Percentiles rank a stretch among this genome's conserved stretches.
phyloP scores from a whole-genome alignment of 1,139 yeast genomes.

The Taphrina pruni region DNA sequence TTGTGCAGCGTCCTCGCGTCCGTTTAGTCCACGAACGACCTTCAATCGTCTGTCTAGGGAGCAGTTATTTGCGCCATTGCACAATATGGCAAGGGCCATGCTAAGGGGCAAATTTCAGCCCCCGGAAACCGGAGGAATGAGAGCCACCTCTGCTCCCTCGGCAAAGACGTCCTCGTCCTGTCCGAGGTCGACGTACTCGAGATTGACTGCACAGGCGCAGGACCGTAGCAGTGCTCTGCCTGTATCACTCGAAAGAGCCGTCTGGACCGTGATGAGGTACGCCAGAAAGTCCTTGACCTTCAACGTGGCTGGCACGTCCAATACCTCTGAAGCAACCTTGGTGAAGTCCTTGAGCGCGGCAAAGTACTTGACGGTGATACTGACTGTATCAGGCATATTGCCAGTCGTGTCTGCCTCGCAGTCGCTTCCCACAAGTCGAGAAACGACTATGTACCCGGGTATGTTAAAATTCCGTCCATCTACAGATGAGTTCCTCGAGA shows the following conservation, averaged over 20 bases:
- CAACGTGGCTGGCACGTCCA: conserved; percentile 9
- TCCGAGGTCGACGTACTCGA: conserved; percentile 29
- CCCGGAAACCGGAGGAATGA: conserved; percentile 39
- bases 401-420: neutral
- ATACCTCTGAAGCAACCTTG: neutral
- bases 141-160: conserved; percentile 33
- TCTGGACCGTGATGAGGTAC: neutral
- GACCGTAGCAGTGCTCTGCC: conserved; percentile 4
- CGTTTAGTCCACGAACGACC: neutral
- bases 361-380: conserved; percentile 10
- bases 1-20: neutral
- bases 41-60: too few relatives aligned
- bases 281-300: conserved; percentile 12
- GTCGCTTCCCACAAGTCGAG: too few relatives aligned
- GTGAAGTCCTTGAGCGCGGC: conserved; percentile 34
- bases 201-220: conserved; percentile 36
- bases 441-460: too few relatives aligned
- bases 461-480: too few relatives aligned
- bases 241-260: conserved; percentile 1
- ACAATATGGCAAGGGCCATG: too few relatives aligned
- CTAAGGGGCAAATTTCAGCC: neutral
- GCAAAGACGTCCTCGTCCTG: conserved; percentile 8
- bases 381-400: neutral
- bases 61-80: too few relatives aligned
- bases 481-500: too few relatives aligned